These are phyloP conservation scores for Mortierella sp. DNA, from an alignment of 371 early-diverging fungal species.

Conservation along the genomic window DNA sequence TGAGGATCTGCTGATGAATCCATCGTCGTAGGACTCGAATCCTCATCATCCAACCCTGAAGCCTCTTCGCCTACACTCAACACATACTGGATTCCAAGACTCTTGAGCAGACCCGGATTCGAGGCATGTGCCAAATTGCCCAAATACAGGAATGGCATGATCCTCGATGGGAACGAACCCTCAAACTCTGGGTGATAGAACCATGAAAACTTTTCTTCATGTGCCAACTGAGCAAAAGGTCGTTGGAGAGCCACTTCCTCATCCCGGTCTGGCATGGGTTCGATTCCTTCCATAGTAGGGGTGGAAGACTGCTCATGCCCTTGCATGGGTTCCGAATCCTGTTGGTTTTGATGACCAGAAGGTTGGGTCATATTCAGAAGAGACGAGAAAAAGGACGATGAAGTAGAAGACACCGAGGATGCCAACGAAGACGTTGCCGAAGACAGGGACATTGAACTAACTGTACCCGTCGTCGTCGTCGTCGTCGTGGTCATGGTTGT, in stretches of 20 bases:
- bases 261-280: conserved; percentile 11
- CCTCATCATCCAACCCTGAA: conserved; percentile 49
- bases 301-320: background rate
- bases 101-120: conserved; percentile 68
- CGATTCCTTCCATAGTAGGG: conserved; percentile 39
- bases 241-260: conserved; percentile 2
- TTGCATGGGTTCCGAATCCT: conserved; percentile 1
- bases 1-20: no score
- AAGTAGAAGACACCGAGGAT: conserved; percentile 29
- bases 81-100: conserved; percentile 66
- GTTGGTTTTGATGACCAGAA: conserved; percentile 4
- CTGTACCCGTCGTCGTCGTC: background rate
- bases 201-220: conserved; percentile 57
- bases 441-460: conserved; percentile 5
- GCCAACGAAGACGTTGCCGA: conserved; percentile 32
- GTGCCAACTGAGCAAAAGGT: conserved; percentile 22
- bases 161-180: conserved; percentile 72
- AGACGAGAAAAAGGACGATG: conserved; percentile 42
- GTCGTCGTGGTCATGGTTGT: conserved; percentile 1
- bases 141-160: conserved; percentile 69
- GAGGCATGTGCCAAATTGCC: conserved; percentile 76
- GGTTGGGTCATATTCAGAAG: conserved; percentile 20
- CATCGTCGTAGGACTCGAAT: conserved; percentile 34
- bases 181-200: conserved; percentile 71
- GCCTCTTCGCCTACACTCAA: conserved; percentile 73